These are phyloP conservation scores for Fusarium sacchari DNA, from an alignment of 2,329 filamentous ascomycete species.

Conservation along the genomic window DNA sequence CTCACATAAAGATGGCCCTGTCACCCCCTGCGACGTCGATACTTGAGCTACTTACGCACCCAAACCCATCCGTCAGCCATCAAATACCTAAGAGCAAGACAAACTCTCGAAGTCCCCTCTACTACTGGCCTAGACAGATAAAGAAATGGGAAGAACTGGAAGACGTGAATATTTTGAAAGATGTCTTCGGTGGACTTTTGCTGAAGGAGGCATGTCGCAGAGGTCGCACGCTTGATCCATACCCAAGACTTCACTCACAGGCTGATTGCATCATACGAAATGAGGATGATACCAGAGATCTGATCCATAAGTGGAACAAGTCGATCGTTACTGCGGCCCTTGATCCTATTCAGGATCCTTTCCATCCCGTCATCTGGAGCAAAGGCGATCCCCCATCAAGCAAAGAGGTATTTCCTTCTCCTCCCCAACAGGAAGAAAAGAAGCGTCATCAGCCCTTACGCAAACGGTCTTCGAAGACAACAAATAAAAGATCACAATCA, in stretches of 20 bases:
- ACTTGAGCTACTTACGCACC: constrained; percentile 21
- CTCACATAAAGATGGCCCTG: constrained; percentile 3
- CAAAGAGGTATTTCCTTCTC: not conserved
- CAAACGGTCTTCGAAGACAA: not conserved
- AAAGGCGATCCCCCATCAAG: not conserved
- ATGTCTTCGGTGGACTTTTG: not conserved
- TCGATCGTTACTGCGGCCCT: constrained; percentile 21
- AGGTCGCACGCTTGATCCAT: not conserved
- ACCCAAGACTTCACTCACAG: not conserved
- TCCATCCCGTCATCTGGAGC: constrained; percentile 17
- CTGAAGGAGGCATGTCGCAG: not conserved
- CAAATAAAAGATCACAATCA: not conserved
- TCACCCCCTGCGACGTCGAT: constrained; percentile 12
- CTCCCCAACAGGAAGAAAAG: not conserved
- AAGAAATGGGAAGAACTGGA: constrained; percentile 14
- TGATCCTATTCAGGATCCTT: constrained; percentile 5
- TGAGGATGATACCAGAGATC: constrained; percentile 1
- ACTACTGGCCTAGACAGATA: not conserved
- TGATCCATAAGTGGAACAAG: constrained; percentile 18
- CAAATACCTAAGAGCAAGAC: constrained; percentile 3
- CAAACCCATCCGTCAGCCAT: constrained; percentile 13
- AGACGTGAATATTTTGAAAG: not conserved
- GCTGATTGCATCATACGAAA: not conserved
- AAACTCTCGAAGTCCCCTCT: not conserved
- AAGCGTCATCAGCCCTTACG: not conserved